Evolutionary conservation across 2,329 filamentous ascomycete genomes (phyloP), one percentile per base, ranked within the genome.

Genomic region (Colletotrichum lindemuthianum): DNA sequence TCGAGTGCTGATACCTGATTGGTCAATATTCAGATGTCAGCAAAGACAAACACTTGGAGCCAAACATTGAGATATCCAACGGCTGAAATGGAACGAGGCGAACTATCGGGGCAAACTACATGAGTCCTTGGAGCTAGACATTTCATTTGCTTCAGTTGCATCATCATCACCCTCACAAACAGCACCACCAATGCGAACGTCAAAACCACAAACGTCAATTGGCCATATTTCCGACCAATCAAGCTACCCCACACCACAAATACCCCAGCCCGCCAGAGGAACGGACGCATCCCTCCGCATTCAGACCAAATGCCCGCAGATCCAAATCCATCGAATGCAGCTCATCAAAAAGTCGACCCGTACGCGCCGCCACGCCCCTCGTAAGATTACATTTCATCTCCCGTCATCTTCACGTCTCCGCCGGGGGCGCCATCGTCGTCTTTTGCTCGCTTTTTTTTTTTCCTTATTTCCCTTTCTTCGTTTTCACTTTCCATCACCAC

Each of bases 271-370:
- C 50, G 50, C 56, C 61, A 56, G 24, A 50, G 50, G 41, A 56
- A 61, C 55, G 61, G 34, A 45, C 45, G 58, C 40, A 65, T 65
- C 53, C 36, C 41, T 55, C 61, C 61, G 51, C 37, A 60, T 60
- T 47, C 57, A 65, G 57, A 39, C 57, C 24, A 5, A 51, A 13
- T 15, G 11, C 9, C 15, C 43, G 59, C 51, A 61, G 51, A 65
- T 65, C 61, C 34, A 41, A 24, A n/a, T 41, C 40, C 44, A 36
- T 33, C 12, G 24, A 24, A 24, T 24, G 24, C 24, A 36, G 54
- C 7, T 32, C 54, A 34, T 33, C 48, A 45, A 43, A 53, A 37
- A 36, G 44, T 49, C 57, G 16, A 56, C 43, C 56, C 56, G 15
- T 43, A 37, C 36, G 36, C 6, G 16, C 34, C 43, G 34, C 16